These are phyloP conservation scores for Zymoseptoria pseudotritici DNA, from an alignment of 2,329 filamentous ascomycete species.

Conservation along the genomic window DNA sequence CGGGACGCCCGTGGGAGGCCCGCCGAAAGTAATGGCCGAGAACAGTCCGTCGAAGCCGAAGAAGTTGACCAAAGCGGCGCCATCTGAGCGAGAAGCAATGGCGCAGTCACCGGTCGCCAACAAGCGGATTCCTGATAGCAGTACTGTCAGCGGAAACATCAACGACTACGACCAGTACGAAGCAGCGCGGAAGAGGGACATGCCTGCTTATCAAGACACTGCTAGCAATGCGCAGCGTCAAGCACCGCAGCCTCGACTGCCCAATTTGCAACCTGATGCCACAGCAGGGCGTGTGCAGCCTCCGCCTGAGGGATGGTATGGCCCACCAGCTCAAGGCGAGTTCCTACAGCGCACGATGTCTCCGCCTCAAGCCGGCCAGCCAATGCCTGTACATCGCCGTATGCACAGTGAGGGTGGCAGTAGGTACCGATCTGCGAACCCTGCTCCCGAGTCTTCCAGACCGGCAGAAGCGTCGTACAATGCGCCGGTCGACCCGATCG, in stretches of 20 bases:
- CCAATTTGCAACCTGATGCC: neutral
- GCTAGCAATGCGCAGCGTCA: neutral
- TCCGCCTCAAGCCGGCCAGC: neutral
- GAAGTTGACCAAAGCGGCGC: slow-evolving; percentile 29
- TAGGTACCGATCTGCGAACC: slow-evolving; percentile 6
- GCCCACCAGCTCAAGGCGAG: slow-evolving; percentile 6
- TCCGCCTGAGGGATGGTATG: slow-evolving; percentile 21
- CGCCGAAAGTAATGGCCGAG: slow-evolving; percentile 9
- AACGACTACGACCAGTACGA: slow-evolving; percentile 17
- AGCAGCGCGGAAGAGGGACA: slow-evolving; percentile 14
- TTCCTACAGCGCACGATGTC: neutral
- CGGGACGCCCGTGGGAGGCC: slow-evolving; percentile 16
- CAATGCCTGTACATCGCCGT: slow-evolving; percentile 9
- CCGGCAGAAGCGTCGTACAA: slow-evolving; percentile 17
- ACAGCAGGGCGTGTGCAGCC: neutral
- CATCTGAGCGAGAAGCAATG: slow-evolving; percentile 5
- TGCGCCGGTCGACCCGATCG: slow-evolving; percentile 13
- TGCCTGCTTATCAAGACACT: slow-evolving; percentile 6
- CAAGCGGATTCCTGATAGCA: neutral
- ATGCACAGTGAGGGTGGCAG: slow-evolving; percentile 17
- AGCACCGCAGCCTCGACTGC: slow-evolving; percentile 1
- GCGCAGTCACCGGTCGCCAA: neutral
- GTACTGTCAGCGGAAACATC: slow-evolving; percentile 6
- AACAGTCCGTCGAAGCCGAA: slow-evolving; percentile 24
- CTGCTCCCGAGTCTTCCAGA: slow-evolving; percentile 20